Evolutionary conservation across 306 rosid genomes (phyloP).

Genomic region (Betula pendula): DNA sequence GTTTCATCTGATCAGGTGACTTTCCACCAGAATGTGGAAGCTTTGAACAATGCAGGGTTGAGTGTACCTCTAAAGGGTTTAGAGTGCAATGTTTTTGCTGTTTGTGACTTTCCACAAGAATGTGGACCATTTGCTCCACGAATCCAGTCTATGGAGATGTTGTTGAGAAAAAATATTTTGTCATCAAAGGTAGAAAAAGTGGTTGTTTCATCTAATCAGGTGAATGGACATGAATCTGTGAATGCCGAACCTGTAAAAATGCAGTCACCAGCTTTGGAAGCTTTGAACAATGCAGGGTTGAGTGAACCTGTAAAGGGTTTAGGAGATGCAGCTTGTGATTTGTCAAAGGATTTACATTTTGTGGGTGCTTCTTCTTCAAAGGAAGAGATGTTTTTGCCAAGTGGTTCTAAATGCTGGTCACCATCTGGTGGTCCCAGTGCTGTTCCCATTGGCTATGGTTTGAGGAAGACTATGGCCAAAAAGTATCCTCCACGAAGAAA

Average conservation of each 20-base stretch:
- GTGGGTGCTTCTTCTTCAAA: conserved; percentile 23
- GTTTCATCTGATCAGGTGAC: no score
- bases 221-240: no score
- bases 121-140: conserved; percentile 59
- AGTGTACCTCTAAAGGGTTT: neutral
- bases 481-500: conserved; percentile 61
- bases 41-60: neutral
- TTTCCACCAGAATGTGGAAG: no score
- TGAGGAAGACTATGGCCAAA: conserved; percentile 34
- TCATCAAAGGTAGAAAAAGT: conserved; percentile 20
- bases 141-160: conserved; percentile 16
- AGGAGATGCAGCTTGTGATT: conserved; percentile 32
- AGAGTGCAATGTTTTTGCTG: conserved; percentile 36
- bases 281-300: neutral
- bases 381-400: conserved; percentile 31
- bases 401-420: conserved; percentile 25
- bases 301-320: conserved; percentile 3
- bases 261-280: no score
- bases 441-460: conserved; percentile 38
- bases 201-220: neutral
- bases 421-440: conserved; percentile 24
- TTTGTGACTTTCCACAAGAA: conserved; percentile 74
- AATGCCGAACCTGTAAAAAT: no score
- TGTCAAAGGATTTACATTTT: conserved; percentile 30
- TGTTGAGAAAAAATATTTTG: conserved; percentile 11